phyloP scores from a whole-genome alignment of 164 flowering plant species.

The Protea cynaroides region DNA sequence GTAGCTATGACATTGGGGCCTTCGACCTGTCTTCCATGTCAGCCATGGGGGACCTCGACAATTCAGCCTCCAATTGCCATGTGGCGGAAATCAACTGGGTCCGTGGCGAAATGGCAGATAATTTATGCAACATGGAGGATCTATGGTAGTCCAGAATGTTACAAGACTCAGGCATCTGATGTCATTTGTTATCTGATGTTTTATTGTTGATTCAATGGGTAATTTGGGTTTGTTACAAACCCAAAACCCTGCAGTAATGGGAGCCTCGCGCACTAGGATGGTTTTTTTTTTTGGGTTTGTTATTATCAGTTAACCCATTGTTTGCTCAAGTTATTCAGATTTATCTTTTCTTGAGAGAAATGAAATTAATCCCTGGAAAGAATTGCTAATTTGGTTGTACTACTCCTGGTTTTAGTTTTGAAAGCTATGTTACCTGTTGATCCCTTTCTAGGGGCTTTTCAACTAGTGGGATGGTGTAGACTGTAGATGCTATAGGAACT shows the following conservation, averaged over 20 bases:
- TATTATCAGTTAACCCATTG: neutral
- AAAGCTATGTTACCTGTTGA: neutral
- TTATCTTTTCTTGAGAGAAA: neutral
- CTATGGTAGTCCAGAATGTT: conserved; percentile 36
- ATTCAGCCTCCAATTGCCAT: conserved; percentile 16
- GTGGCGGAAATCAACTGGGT: conserved; percentile 31
- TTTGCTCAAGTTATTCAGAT: neutral
- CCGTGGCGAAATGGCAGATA: conserved; percentile 24
- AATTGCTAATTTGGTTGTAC: neutral
- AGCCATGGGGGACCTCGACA: conserved; percentile 7
- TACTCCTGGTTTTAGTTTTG: neutral
- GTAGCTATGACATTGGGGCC: conserved; percentile 25
- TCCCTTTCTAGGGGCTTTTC: conserved; percentile 1
- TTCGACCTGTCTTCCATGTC: conserved; percentile 25
- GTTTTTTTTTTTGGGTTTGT: neutral
- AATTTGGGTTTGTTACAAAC: no score
- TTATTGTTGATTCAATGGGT: no score
- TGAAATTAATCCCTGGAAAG: neutral
- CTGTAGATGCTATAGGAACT: conserved; percentile 2
- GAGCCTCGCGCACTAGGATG: neutral
- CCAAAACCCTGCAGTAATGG: no score
- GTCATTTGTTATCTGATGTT: neutral
- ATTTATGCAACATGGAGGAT: conserved; percentile 48
- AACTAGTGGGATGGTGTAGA: conserved; percentile 5
- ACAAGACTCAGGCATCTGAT: conserved; percentile 7